Evolutionary conservation across 768 basidiomycete genomes (phyloP).

Genomic region (Xerocomus brunneocitrinus): DNA sequence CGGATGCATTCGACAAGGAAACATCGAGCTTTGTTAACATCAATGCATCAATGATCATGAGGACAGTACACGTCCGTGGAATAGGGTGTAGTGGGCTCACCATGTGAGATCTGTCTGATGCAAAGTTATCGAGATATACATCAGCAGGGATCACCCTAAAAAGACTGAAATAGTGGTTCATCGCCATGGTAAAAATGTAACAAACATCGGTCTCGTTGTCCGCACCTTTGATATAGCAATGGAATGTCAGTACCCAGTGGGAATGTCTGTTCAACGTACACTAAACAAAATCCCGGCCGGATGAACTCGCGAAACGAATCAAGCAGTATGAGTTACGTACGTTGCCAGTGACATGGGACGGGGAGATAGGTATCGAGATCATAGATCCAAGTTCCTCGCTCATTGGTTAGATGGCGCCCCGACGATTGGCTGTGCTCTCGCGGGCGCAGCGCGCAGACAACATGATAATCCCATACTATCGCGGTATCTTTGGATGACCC

Average conservation of each 20-base stretch:
- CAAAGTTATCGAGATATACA: conserved; percentile 54
- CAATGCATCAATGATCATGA: background rate
- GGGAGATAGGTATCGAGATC: conserved; percentile 58
- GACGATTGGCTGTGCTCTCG: background rate
- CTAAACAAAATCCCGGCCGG: conserved; percentile 29
- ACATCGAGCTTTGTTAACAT: conserved; percentile 5
- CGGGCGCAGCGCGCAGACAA: conserved; percentile 47
- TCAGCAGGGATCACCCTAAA: conserved; percentile 58
- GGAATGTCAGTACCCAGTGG: conserved; percentile 26
- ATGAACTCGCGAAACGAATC: conserved; percentile 10
- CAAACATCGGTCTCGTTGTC: background rate
- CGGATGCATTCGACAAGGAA: conserved; percentile 3
- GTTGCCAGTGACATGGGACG: conserved; percentile 48
- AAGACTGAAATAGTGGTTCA: conserved; percentile 34
- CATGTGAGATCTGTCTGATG: conserved; percentile 77
- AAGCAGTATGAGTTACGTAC: conserved; percentile 29
- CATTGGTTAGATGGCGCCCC: conserved; percentile 2
- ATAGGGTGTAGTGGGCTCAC: conserved; percentile 30
- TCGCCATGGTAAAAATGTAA: conserved; percentile 2
- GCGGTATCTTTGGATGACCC: conserved; percentile 31
- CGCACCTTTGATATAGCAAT: conserved; percentile 43
- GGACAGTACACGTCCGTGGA: conserved; percentile 1
- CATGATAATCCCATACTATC: conserved; percentile 76
- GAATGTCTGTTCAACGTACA: conserved; percentile 46
- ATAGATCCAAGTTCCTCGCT: conserved; percentile 51